Evolutionary conservation across 176 grass and related monocot genomes (phyloP), one percentile per base, ranked within the genome.

Genomic region (Luzula sylvatica): DNA sequence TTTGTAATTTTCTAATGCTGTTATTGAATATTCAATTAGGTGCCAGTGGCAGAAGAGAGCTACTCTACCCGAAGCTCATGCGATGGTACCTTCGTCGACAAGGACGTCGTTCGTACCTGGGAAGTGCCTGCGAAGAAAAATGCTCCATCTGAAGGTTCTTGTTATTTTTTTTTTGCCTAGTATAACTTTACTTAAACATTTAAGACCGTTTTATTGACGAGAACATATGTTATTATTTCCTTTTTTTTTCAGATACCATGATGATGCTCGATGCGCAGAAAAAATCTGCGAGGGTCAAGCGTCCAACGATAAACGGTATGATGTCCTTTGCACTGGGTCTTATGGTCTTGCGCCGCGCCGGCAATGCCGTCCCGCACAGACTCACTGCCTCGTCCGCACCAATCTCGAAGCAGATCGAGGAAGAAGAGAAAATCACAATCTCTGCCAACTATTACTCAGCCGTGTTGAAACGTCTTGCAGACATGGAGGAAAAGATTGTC

Each of bases 241-340:
- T n/a, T 8, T 12, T 51, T 51, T 51, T 51, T 17, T 7, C 46
- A 51, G 20, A 17, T 51, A 7, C 5, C 1, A 40, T 53, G 3
- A 42, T 18, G 8, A 42, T 55, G 23, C 8, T 19, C 40, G 46
- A 44, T 18, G 16, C 47, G 29, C 65, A 68, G 16, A 68, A 68
- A 2, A 75, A 77, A 57, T 50, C 70, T 20, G 83, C 72, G 40
- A 46, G 68, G 0, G 56, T 66, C 0, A 79, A 77, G 65, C 65
- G 73, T 26, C 78, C 80, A 50, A 69, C 61, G 69, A 62, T 87
- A 51, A 71, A 77, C 22, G 92, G 92, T 27, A 67, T 86, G 67
- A 89, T 96, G 81, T 75, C 85, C 24, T 65, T 86, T 53, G 92
- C 84, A 70, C 86, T 86, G 84, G 92, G 81, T 0, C 76, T 89